A percentile compares a stretch with the other conserved stretches of the same genome.
Evolutionary conservation across 441 rosid genomes (phyloP).

Genomic region (Euphorbia celastroides): DNA sequence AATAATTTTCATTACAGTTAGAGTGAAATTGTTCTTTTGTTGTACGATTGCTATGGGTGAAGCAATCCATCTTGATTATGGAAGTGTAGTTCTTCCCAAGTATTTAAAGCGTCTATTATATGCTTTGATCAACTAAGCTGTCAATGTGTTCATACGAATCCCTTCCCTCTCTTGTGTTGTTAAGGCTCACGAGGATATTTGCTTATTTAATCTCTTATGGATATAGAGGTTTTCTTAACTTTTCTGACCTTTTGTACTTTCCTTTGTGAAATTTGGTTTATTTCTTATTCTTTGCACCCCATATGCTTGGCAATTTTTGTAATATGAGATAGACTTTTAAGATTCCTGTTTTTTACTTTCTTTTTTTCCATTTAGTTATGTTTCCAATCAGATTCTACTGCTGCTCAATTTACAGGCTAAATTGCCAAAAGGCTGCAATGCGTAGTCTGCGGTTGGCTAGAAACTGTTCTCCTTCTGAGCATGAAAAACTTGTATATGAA

Average conservation of each 20-base stretch:
- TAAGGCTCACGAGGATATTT: not conserved
- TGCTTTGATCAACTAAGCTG: not conserved
- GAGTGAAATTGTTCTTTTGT: no score
- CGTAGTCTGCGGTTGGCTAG: slow-evolving; percentile 81
- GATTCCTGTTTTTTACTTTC: not conserved
- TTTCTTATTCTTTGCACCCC: not conserved
- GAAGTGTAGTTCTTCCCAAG: no score
- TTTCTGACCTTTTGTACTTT: not conserved
- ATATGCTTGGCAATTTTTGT: not conserved
- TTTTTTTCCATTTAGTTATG: not conserved
- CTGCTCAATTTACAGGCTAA: slow-evolving; percentile 49
- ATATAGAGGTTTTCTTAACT: not conserved
- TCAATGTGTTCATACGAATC: not conserved
- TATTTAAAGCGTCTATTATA: not conserved
- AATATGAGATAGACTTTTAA: not conserved
- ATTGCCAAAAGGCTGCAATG: slow-evolving; percentile 97
- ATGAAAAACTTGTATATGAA: slow-evolving; percentile 92
- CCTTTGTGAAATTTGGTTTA: not conserved
- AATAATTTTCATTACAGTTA: no score
- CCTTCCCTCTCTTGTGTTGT: not conserved
- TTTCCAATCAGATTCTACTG: slow-evolving; percentile 4
- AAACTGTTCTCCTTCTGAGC: slow-evolving; percentile 67
- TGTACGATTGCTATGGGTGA: no score
- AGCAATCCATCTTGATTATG: not conserved
- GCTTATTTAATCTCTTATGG: not conserved